Percentiles rank a stretch among this genome's conserved stretches.
Evolutionary conservation across 2,329 filamentous ascomycete species (phyloP).

Genomic region (Pseudogymnoascus sp.): DNA sequence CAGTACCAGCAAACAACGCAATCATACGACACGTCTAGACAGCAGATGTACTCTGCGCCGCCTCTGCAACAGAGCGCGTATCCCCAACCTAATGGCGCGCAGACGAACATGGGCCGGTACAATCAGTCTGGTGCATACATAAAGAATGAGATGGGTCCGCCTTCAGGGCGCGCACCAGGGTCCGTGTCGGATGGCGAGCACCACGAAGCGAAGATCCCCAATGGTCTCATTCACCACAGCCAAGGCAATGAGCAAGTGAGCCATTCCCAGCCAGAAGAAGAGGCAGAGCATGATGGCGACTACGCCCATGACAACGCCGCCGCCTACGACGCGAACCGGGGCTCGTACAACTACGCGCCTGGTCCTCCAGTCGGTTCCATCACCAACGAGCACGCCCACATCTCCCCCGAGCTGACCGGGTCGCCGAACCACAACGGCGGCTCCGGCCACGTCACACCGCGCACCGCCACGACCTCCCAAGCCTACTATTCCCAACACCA

Average conservation of each 20-base stretch:
- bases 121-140: conserved; percentile 53
- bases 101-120: conserved; percentile 63
- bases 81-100: conserved; percentile 49
- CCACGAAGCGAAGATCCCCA: conserved; percentile 53
- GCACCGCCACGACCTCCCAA: conserved; percentile 64
- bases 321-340: conserved; percentile 62
- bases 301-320: conserved; percentile 76
- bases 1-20: conserved; percentile 61
- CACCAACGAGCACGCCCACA: conserved; percentile 63
- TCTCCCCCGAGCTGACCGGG: conserved; percentile 74
- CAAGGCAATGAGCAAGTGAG: conserved; percentile 47
- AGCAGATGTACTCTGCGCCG: conserved; percentile 62
- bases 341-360: conserved; percentile 67
- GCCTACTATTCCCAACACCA: conserved; percentile 61
- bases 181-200: conserved; percentile 52
- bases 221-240: conserved; percentile 55
- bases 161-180: conserved; percentile 52
- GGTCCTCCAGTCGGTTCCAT: conserved; percentile 58
- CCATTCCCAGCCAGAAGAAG: conserved; percentile 51
- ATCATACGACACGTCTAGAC: conserved; percentile 67
- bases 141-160: conserved; percentile 84
- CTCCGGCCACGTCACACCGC: conserved; percentile 77
- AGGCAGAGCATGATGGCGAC: conserved; percentile 67
- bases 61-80: conserved; percentile 62
- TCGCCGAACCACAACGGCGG: conserved; percentile 72